Base-by-base conservation (phyloP, 1,139 yeast genomes). In the Yamadazyma jaroonii region DNA sequence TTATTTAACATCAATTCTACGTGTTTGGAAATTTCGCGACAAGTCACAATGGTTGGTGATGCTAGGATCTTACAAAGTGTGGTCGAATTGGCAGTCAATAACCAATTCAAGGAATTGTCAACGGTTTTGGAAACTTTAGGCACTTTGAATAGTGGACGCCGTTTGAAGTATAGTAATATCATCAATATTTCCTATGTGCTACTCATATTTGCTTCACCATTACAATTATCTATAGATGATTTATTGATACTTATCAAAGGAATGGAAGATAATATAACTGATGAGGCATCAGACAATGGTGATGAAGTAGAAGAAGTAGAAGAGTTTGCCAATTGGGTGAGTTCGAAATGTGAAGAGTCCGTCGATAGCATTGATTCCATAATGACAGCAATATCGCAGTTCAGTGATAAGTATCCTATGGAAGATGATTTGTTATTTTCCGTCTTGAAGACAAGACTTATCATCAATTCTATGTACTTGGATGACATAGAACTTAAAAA, bases 291-390 rank as follows among this genome's bases (percentile, higher is more conserved):
- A 9, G 36, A 20, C 24, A 35, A 15, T n/a, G 44, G 35, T 3
- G 33, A 20, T 6, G 47, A 36, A 25, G 50, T 43, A 6, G 39
- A 39, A 15, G 62, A 58, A 27, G 34, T 53, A 3, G 60, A 57
- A 33, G 65, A 60, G 37, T 52, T 52, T 40, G 53, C 53, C 31
- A 48, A 51, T 32, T 48, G 52, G 46, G 37, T 49, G 25, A 6
- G 41, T 14, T 10, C 34, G 3, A 35, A 41, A 37, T 27, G 31
- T 31, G 22, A 14, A 4, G 15, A 4, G 31, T 40, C 39, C 2
- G 6, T 37, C 5, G 28, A 11, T 12, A 23, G 13, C 13, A 12
- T 23, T 9, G 29, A 11, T 23, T 13, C 31, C 3, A 29, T 29
- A 3, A 32, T 43, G 26, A 48, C 57, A 2, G 61, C 62, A 1